Evolutionary conservation across 768 basidiomycete species (phyloP).

Genomic region (Lentinula guzmanii): DNA sequence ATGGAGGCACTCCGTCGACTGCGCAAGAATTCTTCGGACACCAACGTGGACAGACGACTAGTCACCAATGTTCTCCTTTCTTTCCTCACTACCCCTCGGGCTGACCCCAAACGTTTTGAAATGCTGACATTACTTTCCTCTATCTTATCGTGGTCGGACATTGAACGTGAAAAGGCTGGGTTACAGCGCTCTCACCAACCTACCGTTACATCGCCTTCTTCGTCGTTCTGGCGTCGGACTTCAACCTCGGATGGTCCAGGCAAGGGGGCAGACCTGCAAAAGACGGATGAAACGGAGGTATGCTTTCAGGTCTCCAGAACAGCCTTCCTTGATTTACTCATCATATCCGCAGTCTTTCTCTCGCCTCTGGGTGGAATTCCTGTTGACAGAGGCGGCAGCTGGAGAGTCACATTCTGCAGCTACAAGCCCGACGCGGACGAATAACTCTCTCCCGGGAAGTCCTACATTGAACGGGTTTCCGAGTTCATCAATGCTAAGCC

Average conservation of each 20-base stretch:
- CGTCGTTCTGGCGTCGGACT: conserved; percentile 37
- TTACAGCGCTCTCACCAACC: conserved; percentile 46
- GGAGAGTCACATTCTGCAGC: conserved; percentile 25
- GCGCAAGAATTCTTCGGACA: conserved; percentile 79
- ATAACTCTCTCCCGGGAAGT: conserved; percentile 32
- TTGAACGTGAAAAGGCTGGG: conserved; percentile 88
- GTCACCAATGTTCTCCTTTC: conserved; percentile 92
- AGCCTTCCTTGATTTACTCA: background rate
- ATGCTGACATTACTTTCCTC: conserved; percentile 87
- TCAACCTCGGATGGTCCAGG: conserved; percentile 28
- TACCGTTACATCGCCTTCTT: conserved; percentile 11
- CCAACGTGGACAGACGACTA: conserved; percentile 88
- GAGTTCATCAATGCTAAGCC: conserved; percentile 17
- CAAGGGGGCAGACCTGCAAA: conserved; percentile 57
- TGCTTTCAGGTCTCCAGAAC: conserved; percentile 9
- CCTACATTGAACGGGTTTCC: conserved; percentile 20
- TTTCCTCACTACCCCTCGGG: conserved; percentile 86
- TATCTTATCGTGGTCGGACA: conserved; percentile 89
- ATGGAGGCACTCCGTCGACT: conserved; percentile 96
- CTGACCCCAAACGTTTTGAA: conserved; percentile 93
- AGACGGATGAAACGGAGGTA: conserved; percentile 83
- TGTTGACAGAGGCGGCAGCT: conserved; percentile 81
- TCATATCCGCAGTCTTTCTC: conserved; percentile 76
- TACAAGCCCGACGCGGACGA: conserved; percentile 22
- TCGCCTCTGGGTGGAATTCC: conserved; percentile 95